A percentile compares a stretch with the other conserved stretches of the same genome.
Evolutionary conservation across 331 rosid species (phyloP).

Genomic region (Acacia pycnantha): DNA sequence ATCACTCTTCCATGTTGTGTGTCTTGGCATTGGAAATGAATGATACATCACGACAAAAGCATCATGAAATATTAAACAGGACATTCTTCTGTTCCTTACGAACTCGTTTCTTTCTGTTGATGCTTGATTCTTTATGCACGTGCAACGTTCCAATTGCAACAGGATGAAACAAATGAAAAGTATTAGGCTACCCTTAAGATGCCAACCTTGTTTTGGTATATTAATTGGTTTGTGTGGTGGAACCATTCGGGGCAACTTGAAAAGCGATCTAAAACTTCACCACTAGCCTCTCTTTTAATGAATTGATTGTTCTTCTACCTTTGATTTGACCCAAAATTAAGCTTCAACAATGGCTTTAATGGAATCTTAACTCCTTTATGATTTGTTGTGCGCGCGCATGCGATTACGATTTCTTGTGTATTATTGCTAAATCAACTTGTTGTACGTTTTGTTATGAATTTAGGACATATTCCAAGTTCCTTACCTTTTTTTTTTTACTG

Average conservation of each 20-base stretch:
- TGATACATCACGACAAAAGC: conserved; percentile 10
- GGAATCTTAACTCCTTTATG: background rate
- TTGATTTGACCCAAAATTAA: background rate
- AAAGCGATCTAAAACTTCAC: background rate
- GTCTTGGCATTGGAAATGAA: conserved; percentile 29
- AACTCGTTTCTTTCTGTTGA: conserved; percentile 15
- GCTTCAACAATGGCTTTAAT: background rate
- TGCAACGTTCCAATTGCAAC: conserved; percentile 28
- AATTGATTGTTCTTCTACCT: background rate
- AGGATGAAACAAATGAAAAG: conserved; percentile 25
- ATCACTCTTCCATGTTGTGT: conserved; percentile 6
- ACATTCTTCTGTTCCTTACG: conserved; percentile 36
- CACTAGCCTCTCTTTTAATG: background rate
- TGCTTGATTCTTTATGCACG: conserved; percentile 24
- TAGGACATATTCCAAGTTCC: background rate
- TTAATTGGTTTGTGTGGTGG: background rate
- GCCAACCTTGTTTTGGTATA: conserved; percentile 30
- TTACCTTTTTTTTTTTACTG: background rate
- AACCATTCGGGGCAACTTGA: background rate
- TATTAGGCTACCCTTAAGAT: conserved; percentile 13
- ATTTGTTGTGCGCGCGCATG: background rate
- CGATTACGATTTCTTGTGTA: background rate
- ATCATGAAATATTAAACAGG: conserved; percentile 12
- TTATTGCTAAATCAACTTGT: background rate
- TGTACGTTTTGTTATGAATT: background rate